A percentile compares a stretch with the other conserved stretches of the same genome.
phyloP scores from a whole-genome alignment of 1,139 yeast genomes.

The Entelexis sorbosivorans region DNA sequence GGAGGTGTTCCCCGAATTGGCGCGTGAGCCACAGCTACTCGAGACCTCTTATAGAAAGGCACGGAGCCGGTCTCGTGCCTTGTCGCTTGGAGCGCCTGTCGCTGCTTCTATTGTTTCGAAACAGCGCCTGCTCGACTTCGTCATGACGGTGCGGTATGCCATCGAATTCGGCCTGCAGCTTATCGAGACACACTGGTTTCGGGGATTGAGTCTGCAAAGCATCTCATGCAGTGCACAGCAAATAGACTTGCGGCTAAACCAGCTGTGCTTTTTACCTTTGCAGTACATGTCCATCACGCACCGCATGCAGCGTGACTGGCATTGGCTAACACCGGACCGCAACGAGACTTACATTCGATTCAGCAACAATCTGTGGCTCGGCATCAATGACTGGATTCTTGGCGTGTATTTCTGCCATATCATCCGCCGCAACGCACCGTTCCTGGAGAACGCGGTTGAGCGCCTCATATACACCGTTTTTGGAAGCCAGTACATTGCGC shows the following conservation, averaged over 20 bases:
- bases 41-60: neutral
- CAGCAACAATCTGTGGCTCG: slow-evolving; percentile 81
- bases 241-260: slow-evolving; percentile 65
- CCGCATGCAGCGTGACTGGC: slow-evolving; percentile 29
- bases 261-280: slow-evolving; percentile 66
- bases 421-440: slow-evolving; percentile 26
- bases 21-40: slow-evolving; percentile 8
- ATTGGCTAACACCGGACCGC: slow-evolving; percentile 31
- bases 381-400: slow-evolving; percentile 65
- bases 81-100: slow-evolving; percentile 4
- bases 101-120: slow-evolving; percentile 9
- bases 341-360: slow-evolving; percentile 68
- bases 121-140: slow-evolving; percentile 14
- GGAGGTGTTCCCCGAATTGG: slow-evolving; percentile 27
- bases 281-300: slow-evolving; percentile 51
- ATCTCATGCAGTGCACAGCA: slow-evolving; percentile 64
- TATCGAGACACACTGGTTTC: slow-evolving; percentile 31
- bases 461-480: slow-evolving; percentile 16
- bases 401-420: slow-evolving; percentile 54
- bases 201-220: slow-evolving; percentile 32
- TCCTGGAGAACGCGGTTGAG: neutral
- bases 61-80: slow-evolving; percentile 4
- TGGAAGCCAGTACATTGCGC: slow-evolving; percentile 31
- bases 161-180: slow-evolving; percentile 33
- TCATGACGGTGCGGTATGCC: slow-evolving; percentile 23